Base-by-base conservation (phyloP, 331 rosid species). In the Prunus yedoensis region DNA sequence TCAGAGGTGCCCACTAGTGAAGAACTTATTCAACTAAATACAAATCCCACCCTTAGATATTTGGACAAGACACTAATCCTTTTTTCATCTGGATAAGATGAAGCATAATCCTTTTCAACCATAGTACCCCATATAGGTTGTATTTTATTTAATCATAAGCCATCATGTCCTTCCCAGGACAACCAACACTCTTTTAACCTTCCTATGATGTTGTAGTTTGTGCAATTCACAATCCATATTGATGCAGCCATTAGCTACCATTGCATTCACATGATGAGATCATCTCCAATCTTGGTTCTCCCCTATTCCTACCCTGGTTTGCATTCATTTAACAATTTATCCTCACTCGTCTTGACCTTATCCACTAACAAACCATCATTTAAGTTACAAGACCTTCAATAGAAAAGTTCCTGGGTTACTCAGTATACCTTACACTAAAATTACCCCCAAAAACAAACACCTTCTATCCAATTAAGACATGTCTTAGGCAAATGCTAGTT, bases 181-280 rank as follows among this genome's bases (percentile, higher is more conserved):
- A 47, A 45, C 58, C 73, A 25, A 47, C 16, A 68, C 73, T 21
- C 14, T 45, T 45, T 47, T 47, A 52, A 68, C 58, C 58, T 45
- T 67, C 56, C 20, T 15, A 21, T 20, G 38, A 51, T 2, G 32
- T 18, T 30, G 74, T 18, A 30, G 74, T 30, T 28, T 30, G 51
- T 41, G 9, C 43, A 47, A 28, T 6, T 35, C 23, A 68, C 25
- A 2, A 43, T 66, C 52, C 28, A 21, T 45, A 28, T 3, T 12
- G n/a, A 28, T 66, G 43, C 47, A 51, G 46, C 67, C 41, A 62
- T 70, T 62, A 62, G 30, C 66, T 73, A n/a, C 30, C 62, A 21
- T 43, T 63, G 58, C 73, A 41, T 28, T 66, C 17, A 27, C 45
- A 21, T 54, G 18, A 56, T 23, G 28, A 13, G 8, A 61, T 41